These are phyloP conservation scores for Uncinocarpus reesii DNA, from an alignment of 2,329 filamentous ascomycete species.

Conservation along the genomic window DNA sequence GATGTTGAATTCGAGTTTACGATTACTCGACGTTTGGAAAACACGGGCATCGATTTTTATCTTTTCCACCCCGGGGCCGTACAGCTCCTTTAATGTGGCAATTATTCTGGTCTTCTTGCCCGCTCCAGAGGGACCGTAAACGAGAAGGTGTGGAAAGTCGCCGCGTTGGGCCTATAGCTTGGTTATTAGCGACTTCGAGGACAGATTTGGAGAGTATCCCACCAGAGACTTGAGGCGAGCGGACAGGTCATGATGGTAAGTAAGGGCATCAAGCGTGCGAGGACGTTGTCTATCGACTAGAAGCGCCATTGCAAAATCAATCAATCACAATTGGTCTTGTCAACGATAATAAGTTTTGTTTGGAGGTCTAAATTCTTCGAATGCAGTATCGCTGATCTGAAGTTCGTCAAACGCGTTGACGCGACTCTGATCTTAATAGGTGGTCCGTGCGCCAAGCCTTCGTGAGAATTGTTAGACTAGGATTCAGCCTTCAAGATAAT, in stretches of 20 bases:
- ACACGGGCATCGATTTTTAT: conserved; percentile 98
- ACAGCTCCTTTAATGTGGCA: conserved; percentile 87
- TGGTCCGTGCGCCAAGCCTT: conserved; percentile 27
- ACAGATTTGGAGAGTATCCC: conserved; percentile 26
- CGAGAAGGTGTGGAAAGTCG: conserved; percentile 93
- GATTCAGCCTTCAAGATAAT: too few species aligned
- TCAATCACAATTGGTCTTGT: background rate
- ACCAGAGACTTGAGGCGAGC: conserved; percentile 77
- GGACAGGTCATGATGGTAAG: conserved; percentile 83
- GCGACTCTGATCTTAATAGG: conserved; percentile 28
- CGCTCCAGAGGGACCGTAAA: conserved; percentile 91
- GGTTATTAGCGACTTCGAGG: background rate
- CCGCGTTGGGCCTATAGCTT: conserved; percentile 71
- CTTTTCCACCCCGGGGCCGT: conserved; percentile 94
- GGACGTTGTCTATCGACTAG: conserved; percentile 55
- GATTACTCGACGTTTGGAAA: conserved; percentile 89
- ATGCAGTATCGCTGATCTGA: background rate
- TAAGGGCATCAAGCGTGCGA: conserved; percentile 48
- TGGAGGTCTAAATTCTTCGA: background rate
- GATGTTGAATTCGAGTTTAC: conserved; percentile 98
- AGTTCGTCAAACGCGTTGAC: conserved; percentile 15
- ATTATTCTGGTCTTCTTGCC: conserved; percentile 97
- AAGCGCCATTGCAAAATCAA: conserved; percentile 44
- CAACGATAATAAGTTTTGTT: background rate
- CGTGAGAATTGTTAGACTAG: background rate